Evolutionary conservation across 148 eudicot species (phyloP).

Genomic region (Fagopyrum homotropicum): DNA sequence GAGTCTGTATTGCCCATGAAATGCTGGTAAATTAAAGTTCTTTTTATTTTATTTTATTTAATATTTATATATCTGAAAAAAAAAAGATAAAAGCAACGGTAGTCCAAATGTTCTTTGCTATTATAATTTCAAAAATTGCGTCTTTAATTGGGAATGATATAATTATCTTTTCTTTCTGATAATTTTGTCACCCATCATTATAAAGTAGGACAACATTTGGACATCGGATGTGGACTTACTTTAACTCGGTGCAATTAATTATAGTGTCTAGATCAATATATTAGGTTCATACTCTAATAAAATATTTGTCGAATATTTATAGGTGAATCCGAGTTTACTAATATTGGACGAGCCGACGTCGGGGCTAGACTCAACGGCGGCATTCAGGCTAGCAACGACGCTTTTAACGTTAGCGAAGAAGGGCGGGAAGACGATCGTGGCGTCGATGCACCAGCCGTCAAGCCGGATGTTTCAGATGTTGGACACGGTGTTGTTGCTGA

Average conservation of each 20-base stretch:
- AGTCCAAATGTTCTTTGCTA: too few species aligned
- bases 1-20: slow-evolving; percentile 82
- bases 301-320: too few species aligned
- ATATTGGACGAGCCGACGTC: slow-evolving; percentile 87
- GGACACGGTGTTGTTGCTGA: slow-evolving; percentile 56
- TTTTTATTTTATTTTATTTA: background rate
- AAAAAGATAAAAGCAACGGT: too few species aligned
- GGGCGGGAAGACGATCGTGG: slow-evolving; percentile 60
- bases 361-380: slow-evolving; percentile 81
- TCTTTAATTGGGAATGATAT: too few species aligned
- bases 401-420: slow-evolving; percentile 37
- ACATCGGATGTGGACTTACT: too few species aligned
- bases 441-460: slow-evolving; percentile 84
- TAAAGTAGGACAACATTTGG: too few species aligned
- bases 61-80: background rate
- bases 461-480: slow-evolving; percentile 67
- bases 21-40: slow-evolving; percentile 36
- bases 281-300: too few species aligned
- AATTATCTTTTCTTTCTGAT: too few species aligned
- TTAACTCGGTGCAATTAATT: too few species aligned
- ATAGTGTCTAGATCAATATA: too few species aligned
- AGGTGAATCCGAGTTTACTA: slow-evolving; percentile 59
- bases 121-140: too few species aligned
- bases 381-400: slow-evolving; percentile 42
- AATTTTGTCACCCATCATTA: too few species aligned